phyloP scores from a whole-genome alignment of 129 eudicot species.

The Scalesia atractyloides region DNA sequence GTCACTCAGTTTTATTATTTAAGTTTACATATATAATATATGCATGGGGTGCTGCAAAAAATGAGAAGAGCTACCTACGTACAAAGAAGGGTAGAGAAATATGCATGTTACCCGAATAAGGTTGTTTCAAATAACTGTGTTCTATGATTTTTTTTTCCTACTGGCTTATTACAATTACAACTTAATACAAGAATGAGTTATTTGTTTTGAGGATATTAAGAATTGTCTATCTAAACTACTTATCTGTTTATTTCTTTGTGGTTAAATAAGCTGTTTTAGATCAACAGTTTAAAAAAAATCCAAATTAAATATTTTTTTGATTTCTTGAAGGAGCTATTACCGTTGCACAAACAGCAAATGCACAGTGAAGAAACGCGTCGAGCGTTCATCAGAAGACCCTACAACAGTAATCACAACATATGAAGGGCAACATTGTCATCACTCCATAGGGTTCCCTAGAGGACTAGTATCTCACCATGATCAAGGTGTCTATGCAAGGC shows the following conservation, averaged over 20 bases:
- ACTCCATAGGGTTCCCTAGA: constrained; percentile 71
- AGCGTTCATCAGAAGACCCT: constrained; percentile 80
- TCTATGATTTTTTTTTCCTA: too few relatives aligned
- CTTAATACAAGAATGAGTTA: neutral
- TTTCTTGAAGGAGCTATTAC: constrained; percentile 72
- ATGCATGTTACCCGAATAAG: too few relatives aligned
- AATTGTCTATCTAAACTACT: neutral
- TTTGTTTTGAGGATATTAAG: neutral
- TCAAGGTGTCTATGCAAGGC: constrained; percentile 47
- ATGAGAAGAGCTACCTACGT: too few relatives aligned
- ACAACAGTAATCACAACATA: constrained; percentile 84
- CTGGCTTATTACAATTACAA: too few relatives aligned
- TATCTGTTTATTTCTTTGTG: neutral
- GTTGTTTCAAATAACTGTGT: too few relatives aligned
- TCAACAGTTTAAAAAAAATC: neutral
- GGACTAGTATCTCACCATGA: constrained; percentile 37
- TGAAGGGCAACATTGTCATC: constrained; percentile 95
- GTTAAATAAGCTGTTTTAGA: neutral
- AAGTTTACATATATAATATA: neutral
- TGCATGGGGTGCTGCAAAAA: neutral
- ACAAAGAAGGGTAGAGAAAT: too few relatives aligned
- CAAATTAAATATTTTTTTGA: neutral
- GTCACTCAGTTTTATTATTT: neutral
- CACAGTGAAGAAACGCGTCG: constrained; percentile 91
- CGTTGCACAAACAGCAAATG: constrained; percentile 90